A percentile compares a stretch with the other conserved stretches of the same genome.
Evolutionary conservation across 345 rosid genomes (phyloP).

Genomic region (Tarenaya hassleriana): DNA sequence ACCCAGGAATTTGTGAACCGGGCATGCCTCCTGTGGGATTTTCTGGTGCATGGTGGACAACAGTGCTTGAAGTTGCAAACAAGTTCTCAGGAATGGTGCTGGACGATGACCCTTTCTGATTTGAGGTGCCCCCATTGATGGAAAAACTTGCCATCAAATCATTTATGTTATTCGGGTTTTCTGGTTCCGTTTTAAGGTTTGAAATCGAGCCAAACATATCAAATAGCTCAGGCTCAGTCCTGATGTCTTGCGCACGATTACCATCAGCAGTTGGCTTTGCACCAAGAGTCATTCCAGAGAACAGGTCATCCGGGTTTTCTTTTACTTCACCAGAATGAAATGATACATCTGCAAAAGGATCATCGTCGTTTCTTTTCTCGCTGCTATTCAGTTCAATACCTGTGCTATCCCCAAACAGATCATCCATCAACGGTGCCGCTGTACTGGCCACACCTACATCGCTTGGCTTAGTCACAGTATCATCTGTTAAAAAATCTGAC

Average conservation of each 20-base stretch:
- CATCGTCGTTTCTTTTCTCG: conserved; percentile 49
- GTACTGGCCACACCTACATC: conserved; percentile 35
- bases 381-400: conserved; percentile 30
- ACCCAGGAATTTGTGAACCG: conserved; percentile 42
- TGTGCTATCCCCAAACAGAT: conserved; percentile 63
- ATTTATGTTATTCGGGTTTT: conserved; percentile 35
- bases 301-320: conserved; percentile 51
- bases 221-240: conserved; percentile 39
- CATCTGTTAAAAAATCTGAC: conserved; percentile 43
- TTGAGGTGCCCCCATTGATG: conserved; percentile 37
- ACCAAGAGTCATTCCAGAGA: conserved; percentile 74
- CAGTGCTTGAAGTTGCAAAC: conserved; percentile 36
- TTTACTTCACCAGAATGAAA: conserved; percentile 49
- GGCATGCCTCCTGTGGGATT: conserved; percentile 44
- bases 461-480: conserved; percentile 30
- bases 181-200: conserved; percentile 33
- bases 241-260: conserved; percentile 28
- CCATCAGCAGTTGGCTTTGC: conserved; percentile 36
- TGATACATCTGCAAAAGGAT: conserved; percentile 84
- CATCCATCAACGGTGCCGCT: conserved; percentile 53
- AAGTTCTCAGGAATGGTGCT: conserved; percentile 35
- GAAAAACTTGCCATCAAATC: conserved; percentile 75
- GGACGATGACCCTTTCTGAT: conserved; percentile 38
- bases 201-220: conserved; percentile 58
- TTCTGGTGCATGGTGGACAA: conserved; percentile 35